A percentile compares a stretch with the other conserved stretches of the same genome.
These are phyloP conservation scores for Malus asiatica DNA, from an alignment of 306 rosid species.

Conservation along the genomic window DNA sequence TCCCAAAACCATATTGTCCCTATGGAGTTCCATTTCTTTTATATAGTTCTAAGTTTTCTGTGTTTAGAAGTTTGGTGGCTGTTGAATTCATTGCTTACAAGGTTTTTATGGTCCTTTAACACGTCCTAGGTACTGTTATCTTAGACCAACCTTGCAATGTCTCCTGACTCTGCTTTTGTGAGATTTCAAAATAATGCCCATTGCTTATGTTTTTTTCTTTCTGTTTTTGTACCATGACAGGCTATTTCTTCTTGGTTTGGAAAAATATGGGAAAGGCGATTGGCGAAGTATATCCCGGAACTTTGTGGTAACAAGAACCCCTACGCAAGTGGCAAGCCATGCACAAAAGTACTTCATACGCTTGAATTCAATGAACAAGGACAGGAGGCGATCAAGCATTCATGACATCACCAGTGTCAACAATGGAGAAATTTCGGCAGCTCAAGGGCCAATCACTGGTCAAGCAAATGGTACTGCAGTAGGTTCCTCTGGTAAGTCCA, in stretches of 20 bases:
- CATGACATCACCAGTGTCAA: constrained; percentile 86
- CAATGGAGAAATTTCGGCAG: constrained; percentile 57
- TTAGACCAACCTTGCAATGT: neutral
- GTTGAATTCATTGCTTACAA: neutral
- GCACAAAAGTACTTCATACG: constrained; percentile 97
- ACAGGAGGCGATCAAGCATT: constrained; percentile 93
- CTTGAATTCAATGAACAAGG: constrained; percentile 90
- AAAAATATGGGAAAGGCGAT: constrained; percentile 94
- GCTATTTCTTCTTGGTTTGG: constrained; percentile 90
- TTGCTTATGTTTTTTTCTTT: neutral
- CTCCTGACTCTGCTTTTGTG: neutral
- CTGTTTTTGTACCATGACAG: constrained; percentile 27
- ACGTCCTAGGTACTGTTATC: neutral
- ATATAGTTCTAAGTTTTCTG: neutral
- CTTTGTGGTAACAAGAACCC: constrained; percentile 91
- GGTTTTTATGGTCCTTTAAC: neutral
- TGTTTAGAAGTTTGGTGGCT: neutral
- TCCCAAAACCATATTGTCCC: neutral
- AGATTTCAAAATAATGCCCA: neutral
- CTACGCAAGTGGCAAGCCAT: constrained; percentile 97
- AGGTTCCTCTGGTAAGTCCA: constrained; percentile 43
- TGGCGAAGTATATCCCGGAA: constrained; percentile 98
- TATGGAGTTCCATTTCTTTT: neutral
- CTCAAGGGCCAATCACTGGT: constrained; percentile 85
- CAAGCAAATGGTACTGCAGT: constrained; percentile 57